Evolutionary conservation across 176 grass and related monocot genomes (phyloP), one percentile per base, ranked within the genome.

Genomic region (Metroxylon sagu): DNA sequence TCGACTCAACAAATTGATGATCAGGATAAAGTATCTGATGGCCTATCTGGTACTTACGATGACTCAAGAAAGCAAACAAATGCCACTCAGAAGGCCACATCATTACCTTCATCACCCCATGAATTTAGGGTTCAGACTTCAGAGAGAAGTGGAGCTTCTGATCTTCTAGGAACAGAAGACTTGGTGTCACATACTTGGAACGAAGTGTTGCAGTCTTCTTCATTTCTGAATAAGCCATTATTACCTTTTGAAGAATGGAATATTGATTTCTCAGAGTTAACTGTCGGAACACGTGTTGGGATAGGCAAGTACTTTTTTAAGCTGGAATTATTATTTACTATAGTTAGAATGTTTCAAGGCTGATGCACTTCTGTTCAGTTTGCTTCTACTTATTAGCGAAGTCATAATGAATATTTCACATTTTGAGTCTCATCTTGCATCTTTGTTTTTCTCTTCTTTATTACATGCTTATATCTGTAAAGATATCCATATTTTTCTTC

Each of bases 191-290:
- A 23, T 23, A 71, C 73, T 26, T 97, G 93, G 93, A 91, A 91
- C 67, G 70, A 70, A 57, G 87, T 97, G 71, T 80, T 97, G 76
- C 72, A 83, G 56, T 82, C 78, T 17, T 91, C 87, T 49, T 70
- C 84, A 39, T 97, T 88, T 83, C 78, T 82, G 61, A 85, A 85
- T 62, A 97, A 78, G 49, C 87, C 93, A 69, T 72, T 91, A 50
- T 68, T 91, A 67, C 93, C 88, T 54, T 97, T 97, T 76, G 84
- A 97, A 72, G 93, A 97, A 79, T 97, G 93, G 87, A 88, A 85
- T 59, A 88, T 97, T 77, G 87, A 91, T 83, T 97, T 91, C 69
- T 85, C 84, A 18, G 93, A 97, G 69, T 69, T 91, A 68, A 97
- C 87, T 65, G 89, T 88, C 83, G 93, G 93, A 50, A 97, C 93